A percentile compares a stretch with the other conserved stretches of the same genome.
Conservation (phyloP, 495 filamentous ascomycete genomes). For the Daldinia vernicosa region DNA sequence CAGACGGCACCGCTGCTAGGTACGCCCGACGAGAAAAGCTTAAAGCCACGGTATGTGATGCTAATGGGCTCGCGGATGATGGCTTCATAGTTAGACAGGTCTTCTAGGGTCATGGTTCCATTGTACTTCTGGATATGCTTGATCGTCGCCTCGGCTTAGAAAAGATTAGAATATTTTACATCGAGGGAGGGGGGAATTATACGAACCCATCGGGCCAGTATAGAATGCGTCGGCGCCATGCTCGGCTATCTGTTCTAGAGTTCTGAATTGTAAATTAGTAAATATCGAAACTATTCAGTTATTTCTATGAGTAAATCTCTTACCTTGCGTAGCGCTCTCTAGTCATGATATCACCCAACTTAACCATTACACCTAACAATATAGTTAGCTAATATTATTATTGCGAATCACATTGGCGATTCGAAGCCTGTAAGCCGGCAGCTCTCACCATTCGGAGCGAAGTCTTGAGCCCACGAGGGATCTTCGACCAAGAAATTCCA, state of each 20-base stretch:
- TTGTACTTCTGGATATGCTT: constrained; percentile 67
- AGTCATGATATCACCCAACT: constrained; percentile 78
- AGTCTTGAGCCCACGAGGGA: constrained; percentile 84
- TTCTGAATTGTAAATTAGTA: constrained; percentile 48
- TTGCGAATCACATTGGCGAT: too few species aligned
- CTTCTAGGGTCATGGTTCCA: constrained; percentile 84
- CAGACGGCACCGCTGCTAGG: constrained; percentile 79
- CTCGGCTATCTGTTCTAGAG: constrained; percentile 76
- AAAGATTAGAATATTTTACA: neutral
- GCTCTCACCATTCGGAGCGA: constrained; percentile 73
- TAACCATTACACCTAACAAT: constrained; percentile 58
- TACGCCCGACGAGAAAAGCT: constrained; percentile 71
- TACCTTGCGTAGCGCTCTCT: constrained; percentile 77
- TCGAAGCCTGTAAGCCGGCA: too few species aligned
- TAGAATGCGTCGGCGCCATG: constrained; percentile 81
- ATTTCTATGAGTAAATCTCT: constrained; percentile 11
- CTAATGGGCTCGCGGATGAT: constrained; percentile 66
- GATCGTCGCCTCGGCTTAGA: constrained; percentile 76
- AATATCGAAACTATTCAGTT: neutral
- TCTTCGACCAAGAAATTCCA: constrained; percentile 74
- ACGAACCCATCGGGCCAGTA: constrained; percentile 61
- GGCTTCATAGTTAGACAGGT: constrained; percentile 75
- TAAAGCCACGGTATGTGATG: constrained; percentile 77
- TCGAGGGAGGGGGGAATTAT: neutral
- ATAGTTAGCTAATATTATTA: constrained; percentile 5